A percentile compares a stretch with the other conserved stretches of the same genome.
These are phyloP conservation scores for Curvularia hawaiiensis DNA, from an alignment of 2,329 filamentous ascomycete genomes.

Conservation along the genomic window DNA sequence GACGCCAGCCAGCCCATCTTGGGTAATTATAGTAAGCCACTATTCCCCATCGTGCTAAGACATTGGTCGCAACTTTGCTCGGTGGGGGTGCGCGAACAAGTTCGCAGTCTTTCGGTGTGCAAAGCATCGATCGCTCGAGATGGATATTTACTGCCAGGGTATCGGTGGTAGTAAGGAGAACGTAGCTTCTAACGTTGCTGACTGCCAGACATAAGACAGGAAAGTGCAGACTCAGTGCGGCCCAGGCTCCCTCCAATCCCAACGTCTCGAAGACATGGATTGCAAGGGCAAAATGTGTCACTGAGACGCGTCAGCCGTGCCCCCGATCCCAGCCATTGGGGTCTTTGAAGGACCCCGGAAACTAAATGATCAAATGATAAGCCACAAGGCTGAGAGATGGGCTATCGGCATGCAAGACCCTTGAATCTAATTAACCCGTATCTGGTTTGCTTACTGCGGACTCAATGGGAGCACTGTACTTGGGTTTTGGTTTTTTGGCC, in stretches of 20 bases:
- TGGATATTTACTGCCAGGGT: background rate
- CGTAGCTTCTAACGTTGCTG: constrained; percentile 59
- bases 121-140: constrained; percentile 41
- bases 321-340: constrained; percentile 58
- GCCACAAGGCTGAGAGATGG: constrained; percentile 58
- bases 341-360: constrained; percentile 54
- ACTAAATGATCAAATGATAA: constrained; percentile 58
- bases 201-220: constrained; percentile 4
- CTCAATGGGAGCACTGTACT: constrained; percentile 61
- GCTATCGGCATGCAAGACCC: constrained; percentile 59
- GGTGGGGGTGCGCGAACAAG: constrained; percentile 50
- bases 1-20: constrained; percentile 56
- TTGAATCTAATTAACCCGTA: constrained; percentile 58
- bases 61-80: constrained; percentile 31
- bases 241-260: constrained; percentile 51
- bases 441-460: constrained; percentile 60
- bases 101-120: constrained; percentile 55
- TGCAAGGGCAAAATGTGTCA: constrained; percentile 50
- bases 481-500: constrained; percentile 60
- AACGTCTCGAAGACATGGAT: constrained; percentile 44
- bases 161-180: constrained; percentile 53
- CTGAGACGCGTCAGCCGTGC: constrained; percentile 62
- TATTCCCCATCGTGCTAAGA: constrained; percentile 37
- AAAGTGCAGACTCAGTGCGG: constrained; percentile 53
- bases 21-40: constrained; percentile 49